Percentiles rank a stretch among this genome's conserved stretches.
phyloP scores from a whole-genome alignment of 352 stramenopile genomes.

The Plasmopara halstedii region DNA sequence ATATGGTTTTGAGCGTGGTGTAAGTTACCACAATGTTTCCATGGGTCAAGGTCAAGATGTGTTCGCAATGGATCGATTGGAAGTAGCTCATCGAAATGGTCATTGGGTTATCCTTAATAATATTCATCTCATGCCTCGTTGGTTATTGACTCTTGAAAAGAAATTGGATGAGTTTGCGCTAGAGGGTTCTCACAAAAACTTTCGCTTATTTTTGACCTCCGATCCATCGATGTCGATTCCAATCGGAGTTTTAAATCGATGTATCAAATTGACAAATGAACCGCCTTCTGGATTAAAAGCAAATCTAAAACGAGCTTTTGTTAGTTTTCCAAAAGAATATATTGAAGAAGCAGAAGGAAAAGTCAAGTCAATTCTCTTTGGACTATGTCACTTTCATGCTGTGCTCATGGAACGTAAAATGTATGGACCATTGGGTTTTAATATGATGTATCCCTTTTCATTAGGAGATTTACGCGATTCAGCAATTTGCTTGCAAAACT shows the following conservation, averaged over 20 bases:
- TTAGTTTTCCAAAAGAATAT: conserved; percentile 93
- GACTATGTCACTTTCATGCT: conserved; percentile 95
- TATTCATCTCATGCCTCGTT: conserved; percentile 96
- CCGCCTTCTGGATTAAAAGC: conserved; percentile 92
- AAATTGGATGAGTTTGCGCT: conserved; percentile 95
- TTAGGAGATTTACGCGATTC: conserved; percentile 94
- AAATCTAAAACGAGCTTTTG: conserved; percentile 95
- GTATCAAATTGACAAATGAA: conserved; percentile 97
- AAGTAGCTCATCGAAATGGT: conserved; percentile 92
- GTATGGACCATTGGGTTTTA: conserved; percentile 96
- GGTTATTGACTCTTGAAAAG: conserved; percentile 94
- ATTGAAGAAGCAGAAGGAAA: conserved; percentile 95
- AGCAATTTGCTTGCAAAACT: conserved; percentile 93
- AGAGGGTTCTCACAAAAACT: conserved; percentile 91
- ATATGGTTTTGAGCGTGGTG: conserved; percentile 93
- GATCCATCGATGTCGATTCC: conserved; percentile 91
- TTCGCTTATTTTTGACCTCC: conserved; percentile 92
- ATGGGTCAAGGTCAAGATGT: conserved; percentile 97
- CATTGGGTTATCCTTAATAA: conserved; percentile 99
- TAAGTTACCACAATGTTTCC: conserved; percentile 96
- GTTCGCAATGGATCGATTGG: conserved; percentile 92
- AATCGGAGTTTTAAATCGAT: conserved; percentile 93
- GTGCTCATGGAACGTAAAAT: conserved; percentile 97
- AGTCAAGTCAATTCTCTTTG: conserved; percentile 96
- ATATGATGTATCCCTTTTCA: conserved; percentile 98